Evolutionary conservation across 305 asterid species (phyloP), one percentile per base, ranked within the genome.

Genomic region (Rubia balearica): DNA sequence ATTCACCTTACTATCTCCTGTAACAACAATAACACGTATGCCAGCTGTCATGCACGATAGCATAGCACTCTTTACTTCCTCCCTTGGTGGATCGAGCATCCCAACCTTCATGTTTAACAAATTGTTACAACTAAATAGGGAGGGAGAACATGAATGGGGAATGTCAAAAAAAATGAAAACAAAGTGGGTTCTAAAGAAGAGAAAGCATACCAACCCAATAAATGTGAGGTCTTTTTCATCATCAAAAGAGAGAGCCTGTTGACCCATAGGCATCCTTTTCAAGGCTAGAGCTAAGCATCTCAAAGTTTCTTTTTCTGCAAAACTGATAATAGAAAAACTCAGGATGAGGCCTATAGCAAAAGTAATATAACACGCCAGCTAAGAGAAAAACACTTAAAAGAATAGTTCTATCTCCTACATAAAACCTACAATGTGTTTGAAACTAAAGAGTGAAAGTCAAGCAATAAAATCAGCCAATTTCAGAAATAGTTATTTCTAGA

Each of bases 131-230:
- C 42, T 38, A 57, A 62, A 68, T 48, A 48, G 55, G 55, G 55
- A 48, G 55, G 59, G 59, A 51, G 24, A 51, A 51, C 22, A 51
- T 6, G 10, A 6, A 17, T 51, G 24, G 10, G 45, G 55, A 65
- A 22, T 21, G 21, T 43, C 17, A 66, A 69, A 17, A 4, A 5
- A 43, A 48, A 22, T 1, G 21, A 2, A 61, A 43, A 74, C 72
- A 59, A 67, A 69, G 63, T 69, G 78, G 72, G 77, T 64, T 60
- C 67, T 74, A 73, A 64, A 76, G 81, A 84, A 86, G 84, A 81
- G 95, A 85, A 83, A 86, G 96, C 97, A 85, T 91, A 95, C 99
- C 99, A 95, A 92, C 95, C 99, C 99, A 95, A 95, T 87, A 91
- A 91, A 91, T 66, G 98, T 91, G 68, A 95, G 99, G 79, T 91